phyloP scores from a whole-genome alignment of 305 asterid genomes.

The Fraxinus nigra region DNA sequence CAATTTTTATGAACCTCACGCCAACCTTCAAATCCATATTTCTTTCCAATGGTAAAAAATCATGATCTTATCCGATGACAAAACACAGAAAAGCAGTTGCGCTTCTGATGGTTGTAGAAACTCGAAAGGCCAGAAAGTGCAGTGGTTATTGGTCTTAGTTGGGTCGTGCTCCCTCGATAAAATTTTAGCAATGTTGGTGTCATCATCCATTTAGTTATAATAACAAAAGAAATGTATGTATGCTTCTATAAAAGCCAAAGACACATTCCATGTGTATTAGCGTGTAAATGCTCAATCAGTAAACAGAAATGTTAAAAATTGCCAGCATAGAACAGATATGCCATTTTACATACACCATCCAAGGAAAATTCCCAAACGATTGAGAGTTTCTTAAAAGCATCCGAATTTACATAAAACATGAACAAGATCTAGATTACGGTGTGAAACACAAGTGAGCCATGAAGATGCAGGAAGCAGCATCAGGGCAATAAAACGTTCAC shows the following conservation, averaged over 20 bases:
- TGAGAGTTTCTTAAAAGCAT: slow-evolving; percentile 24
- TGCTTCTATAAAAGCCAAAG: neutral
- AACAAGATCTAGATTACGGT: neutral
- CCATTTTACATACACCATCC: neutral
- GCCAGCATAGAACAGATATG: neutral
- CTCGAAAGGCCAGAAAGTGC: neutral
- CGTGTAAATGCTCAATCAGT: neutral
- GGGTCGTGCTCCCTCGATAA: neutral
- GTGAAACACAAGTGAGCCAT: slow-evolving; percentile 17
- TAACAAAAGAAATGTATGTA: neutral
- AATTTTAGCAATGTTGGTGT: neutral
- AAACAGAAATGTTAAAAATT: neutral
- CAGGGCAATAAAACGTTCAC: slow-evolving; percentile 19
- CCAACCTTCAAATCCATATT: neutral
- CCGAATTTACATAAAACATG: slow-evolving; percentile 19
- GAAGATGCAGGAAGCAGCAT: neutral
- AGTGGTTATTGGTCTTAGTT: neutral
- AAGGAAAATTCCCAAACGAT: slow-evolving; percentile 32
- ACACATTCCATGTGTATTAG: neutral
- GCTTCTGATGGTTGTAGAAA: neutral
- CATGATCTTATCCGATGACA: neutral
- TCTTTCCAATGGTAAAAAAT: neutral
- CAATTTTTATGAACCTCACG: neutral
- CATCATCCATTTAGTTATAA: neutral
- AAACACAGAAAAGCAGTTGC: neutral